phyloP scores from a whole-genome alignment of 805 yeast genomes.

The Tetrapisispora taiwanensis region DNA sequence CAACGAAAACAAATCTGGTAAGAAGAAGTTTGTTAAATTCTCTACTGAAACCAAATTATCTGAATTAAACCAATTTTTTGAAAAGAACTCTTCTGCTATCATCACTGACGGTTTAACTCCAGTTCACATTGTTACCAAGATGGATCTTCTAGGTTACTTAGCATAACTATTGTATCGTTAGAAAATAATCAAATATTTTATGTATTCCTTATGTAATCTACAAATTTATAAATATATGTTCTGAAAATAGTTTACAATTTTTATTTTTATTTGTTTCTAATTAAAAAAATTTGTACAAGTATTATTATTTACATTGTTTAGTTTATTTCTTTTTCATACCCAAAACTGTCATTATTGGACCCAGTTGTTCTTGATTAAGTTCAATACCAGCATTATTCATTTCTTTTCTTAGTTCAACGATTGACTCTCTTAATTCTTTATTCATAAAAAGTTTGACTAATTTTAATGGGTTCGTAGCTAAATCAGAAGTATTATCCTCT shows the following conservation, averaged over 20 bases:
- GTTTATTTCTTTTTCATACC: constrained; percentile 15
- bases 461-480: constrained; percentile 5
- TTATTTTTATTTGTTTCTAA: background rate
- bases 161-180: constrained; percentile 11
- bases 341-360: constrained; percentile 21
- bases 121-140: constrained; percentile 78
- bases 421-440: constrained; percentile 18
- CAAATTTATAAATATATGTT: background rate
- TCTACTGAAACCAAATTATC: constrained; percentile 54
- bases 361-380: constrained; percentile 21
- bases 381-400: constrained; percentile 21
- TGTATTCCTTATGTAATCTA: background rate
- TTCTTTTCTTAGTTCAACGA: constrained; percentile 19
- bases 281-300: background rate
- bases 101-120: constrained; percentile 72
- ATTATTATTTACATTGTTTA: background rate
- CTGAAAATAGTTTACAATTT: background rate
- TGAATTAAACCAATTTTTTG: constrained; percentile 69
- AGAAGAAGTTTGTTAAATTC: constrained; percentile 58
- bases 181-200: background rate
- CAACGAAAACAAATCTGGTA: constrained; percentile 50
- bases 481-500: constrained; percentile 10
- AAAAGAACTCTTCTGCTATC: constrained; percentile 74
- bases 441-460: constrained; percentile 22
- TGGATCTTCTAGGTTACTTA: constrained; percentile 56